Evolutionary conservation across 1,284 basidiomycete genomes (phyloP).

Genomic region (Cryptococcus sp.): DNA sequence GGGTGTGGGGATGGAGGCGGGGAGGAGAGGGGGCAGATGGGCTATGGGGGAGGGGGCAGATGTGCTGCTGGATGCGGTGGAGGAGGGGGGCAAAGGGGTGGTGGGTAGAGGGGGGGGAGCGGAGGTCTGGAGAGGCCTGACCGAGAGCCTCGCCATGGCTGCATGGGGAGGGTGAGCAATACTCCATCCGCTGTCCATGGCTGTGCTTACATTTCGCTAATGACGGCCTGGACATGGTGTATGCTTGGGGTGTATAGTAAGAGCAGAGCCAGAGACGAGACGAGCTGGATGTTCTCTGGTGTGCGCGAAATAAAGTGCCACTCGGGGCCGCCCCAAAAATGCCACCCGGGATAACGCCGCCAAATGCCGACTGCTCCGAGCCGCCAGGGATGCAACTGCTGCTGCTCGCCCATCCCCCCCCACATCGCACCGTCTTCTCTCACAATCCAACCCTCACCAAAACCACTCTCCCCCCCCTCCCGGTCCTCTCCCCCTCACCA

Average conservation of each 20-base stretch:
- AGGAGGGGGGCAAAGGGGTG: conserved; percentile 18
- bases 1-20: conserved; percentile 18
- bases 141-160: conserved; percentile 17
- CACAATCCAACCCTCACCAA: background rate
- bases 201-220: too few species aligned
- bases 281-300: too few species aligned
- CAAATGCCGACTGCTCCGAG: background rate
- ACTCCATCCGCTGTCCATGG: too few species aligned
- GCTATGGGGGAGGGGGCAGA: conserved; percentile 28
- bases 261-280: too few species aligned
- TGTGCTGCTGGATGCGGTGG: conserved; percentile 11
- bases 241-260: too few species aligned
- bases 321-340: background rate
- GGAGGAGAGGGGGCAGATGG: conserved; percentile 37
- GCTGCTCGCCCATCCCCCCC: too few species aligned
- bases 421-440: too few species aligned
- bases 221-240: too few species aligned
- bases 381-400: too few species aligned
- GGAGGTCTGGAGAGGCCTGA: conserved; percentile 30
- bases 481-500: conserved; percentile 14
- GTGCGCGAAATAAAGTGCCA: too few species aligned
- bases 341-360: background rate
- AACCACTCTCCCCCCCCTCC: conserved; percentile 7
- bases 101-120: conserved; percentile 29
- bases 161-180: background rate